A percentile compares a stretch with the other conserved stretches of the same genome.
These are phyloP conservation scores for Salix exigua DNA, from an alignment of 345 rosid genomes.

Conservation along the genomic window DNA sequence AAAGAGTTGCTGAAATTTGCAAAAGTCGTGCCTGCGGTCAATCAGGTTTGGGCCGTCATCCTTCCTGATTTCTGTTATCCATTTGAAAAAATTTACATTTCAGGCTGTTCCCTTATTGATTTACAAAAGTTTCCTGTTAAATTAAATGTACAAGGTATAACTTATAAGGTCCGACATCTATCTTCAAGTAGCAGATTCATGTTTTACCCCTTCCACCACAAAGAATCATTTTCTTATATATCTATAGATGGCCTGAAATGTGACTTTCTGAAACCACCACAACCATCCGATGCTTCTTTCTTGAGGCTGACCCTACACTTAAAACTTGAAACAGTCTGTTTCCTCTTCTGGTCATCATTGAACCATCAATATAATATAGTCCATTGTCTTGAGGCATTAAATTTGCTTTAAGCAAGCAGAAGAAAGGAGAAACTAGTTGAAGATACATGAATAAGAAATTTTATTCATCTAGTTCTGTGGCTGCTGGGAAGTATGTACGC, in stretches of 20 bases:
- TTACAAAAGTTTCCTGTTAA: not conserved
- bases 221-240: not conserved
- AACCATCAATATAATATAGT: not conserved
- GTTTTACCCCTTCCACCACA: not conserved
- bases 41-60: conserved; percentile 43
- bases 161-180: not conserved
- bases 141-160: not conserved
- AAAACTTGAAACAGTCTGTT: not conserved
- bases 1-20: conserved; percentile 57
- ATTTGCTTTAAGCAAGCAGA: too few species aligned
- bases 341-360: not conserved
- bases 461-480: too few species aligned
- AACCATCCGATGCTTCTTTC: not conserved
- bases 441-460: too few species aligned
- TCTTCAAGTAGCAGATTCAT: not conserved
- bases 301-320: not conserved
- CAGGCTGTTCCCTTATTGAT: not conserved
- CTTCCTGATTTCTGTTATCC: not conserved
- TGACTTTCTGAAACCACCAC: not conserved
- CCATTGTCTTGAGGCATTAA: not conserved
- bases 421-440: too few species aligned
- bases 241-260: not conserved
- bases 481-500: too few species aligned
- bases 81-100: not conserved
- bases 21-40: conserved; percentile 53